Conservation (phyloP, 2,329 filamentous ascomycete genomes). For the Colletotrichum australisinense region DNA sequence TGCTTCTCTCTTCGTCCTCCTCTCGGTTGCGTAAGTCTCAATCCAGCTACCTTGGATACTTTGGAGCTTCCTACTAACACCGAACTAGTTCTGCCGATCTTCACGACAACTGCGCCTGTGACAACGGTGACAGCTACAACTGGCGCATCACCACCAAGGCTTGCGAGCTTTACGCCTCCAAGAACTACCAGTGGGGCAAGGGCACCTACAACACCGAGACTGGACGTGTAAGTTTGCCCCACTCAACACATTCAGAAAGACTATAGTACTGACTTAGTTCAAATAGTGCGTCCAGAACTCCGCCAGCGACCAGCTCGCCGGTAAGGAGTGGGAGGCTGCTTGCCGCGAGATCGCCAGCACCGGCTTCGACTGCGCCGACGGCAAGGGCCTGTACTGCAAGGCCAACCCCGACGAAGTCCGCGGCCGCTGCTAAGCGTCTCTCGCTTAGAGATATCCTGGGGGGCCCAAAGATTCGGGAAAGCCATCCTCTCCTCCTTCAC, state of each 20-base stretch:
- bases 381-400: conserved; percentile 38
- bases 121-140: conserved; percentile 41
- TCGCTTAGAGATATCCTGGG: neutral
- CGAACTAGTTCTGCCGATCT: conserved; percentile 37
- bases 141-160: conserved; percentile 39
- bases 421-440: conserved; percentile 33
- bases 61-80: neutral
- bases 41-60: neutral
- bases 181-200: conserved; percentile 30
- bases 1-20: conserved; percentile 18
- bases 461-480: neutral
- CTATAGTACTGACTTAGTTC: neutral
- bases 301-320: conserved; percentile 30
- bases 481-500: neutral
- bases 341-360: conserved; percentile 35
- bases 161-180: conserved; percentile 34
- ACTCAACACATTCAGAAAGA: too few species aligned
- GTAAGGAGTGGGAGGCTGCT: conserved; percentile 36
- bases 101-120: conserved; percentile 38
- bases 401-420: conserved; percentile 24
- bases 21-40: conserved; percentile 22
- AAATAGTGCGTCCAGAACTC: conserved; percentile 31
- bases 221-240: conserved; percentile 27
- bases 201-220: conserved; percentile 33
- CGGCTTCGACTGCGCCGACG: conserved; percentile 38